phyloP scores from a whole-genome alignment of 371 early-diverging fungal species.

The Actinomortierella ambigua region DNA sequence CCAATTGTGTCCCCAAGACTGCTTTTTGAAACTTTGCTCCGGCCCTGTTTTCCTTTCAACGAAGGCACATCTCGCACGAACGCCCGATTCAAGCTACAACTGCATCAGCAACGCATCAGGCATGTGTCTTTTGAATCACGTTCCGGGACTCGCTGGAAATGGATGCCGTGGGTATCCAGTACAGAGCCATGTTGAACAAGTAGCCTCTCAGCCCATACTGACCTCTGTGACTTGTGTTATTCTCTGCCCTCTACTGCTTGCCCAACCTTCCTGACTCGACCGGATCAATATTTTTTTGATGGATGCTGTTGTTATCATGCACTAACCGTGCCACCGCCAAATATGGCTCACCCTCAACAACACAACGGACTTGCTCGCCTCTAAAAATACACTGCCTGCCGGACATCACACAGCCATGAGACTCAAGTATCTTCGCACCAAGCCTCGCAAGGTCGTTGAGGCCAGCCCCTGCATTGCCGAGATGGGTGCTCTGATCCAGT shows the following conservation, averaged over 20 bases:
- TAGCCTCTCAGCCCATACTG: too few relatives aligned
- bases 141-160: too few relatives aligned
- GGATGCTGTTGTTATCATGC: neutral
- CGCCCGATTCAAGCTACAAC: neutral
- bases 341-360: neutral
- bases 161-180: too few relatives aligned
- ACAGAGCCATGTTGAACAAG: too few relatives aligned
- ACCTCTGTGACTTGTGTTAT: too few relatives aligned
- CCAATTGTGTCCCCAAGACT: too few relatives aligned
- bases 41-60: neutral
- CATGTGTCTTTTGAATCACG: too few relatives aligned
- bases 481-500: constrained; percentile 71
- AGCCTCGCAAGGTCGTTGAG: constrained; percentile 67
- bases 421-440: constrained; percentile 68
- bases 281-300: neutral
- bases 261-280: too few relatives aligned
- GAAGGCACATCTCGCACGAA: neutral
- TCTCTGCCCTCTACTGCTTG: too few relatives aligned
- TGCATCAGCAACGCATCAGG: too few relatives aligned
- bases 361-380: neutral
- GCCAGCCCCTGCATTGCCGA: constrained; percentile 67
- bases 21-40: too few relatives aligned
- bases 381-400: neutral
- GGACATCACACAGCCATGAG: constrained; percentile 52
- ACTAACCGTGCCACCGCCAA: neutral